Percentiles rank a stretch among this genome's conserved stretches.
Evolutionary conservation across 2,329 filamentous ascomycete species (phyloP).

Genomic region (Geosmithia flava): DNA sequence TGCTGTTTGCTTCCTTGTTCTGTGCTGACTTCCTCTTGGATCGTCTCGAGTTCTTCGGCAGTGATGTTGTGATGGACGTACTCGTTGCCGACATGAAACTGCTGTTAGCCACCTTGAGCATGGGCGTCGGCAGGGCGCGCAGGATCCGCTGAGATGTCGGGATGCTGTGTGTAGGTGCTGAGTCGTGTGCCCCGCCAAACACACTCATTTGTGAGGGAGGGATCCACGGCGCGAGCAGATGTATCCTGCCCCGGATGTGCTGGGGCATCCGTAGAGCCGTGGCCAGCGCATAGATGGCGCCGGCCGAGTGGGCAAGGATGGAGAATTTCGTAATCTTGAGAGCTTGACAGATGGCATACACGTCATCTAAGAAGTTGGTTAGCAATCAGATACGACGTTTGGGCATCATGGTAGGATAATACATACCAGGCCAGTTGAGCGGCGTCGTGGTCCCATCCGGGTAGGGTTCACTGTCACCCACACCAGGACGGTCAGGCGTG

Average conservation of each 20-base stretch:
- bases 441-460: conserved; percentile 73
- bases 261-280: conserved; percentile 93
- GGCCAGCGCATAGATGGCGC: conserved; percentile 93
- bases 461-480: conserved; percentile 83
- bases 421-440: conserved; percentile 82
- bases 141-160: conserved; percentile 88
- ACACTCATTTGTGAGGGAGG: conserved; percentile 86
- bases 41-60: conserved; percentile 54
- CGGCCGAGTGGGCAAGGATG: conserved; percentile 88
- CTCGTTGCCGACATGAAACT: conserved; percentile 90
- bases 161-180: conserved; percentile 72
- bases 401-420: conserved; percentile 12
- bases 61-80: conserved; percentile 67
- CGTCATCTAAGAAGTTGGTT: conserved; percentile 44
- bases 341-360: conserved; percentile 84
- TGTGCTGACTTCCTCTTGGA: conserved; percentile 44
- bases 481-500: conserved; percentile 85
- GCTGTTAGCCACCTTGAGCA: conserved; percentile 89
- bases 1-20: conserved; percentile 21
- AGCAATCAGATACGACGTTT: not conserved
- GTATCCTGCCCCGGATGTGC: conserved; percentile 86
- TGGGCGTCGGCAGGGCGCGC: conserved; percentile 75
- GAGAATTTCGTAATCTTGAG: conserved; percentile 94
- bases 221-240: conserved; percentile 93
- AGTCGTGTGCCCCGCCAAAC: conserved; percentile 58